These are phyloP conservation scores for Penicillium sp. DNA, from an alignment of 2,329 filamentous ascomycete species.

Conservation along the genomic window DNA sequence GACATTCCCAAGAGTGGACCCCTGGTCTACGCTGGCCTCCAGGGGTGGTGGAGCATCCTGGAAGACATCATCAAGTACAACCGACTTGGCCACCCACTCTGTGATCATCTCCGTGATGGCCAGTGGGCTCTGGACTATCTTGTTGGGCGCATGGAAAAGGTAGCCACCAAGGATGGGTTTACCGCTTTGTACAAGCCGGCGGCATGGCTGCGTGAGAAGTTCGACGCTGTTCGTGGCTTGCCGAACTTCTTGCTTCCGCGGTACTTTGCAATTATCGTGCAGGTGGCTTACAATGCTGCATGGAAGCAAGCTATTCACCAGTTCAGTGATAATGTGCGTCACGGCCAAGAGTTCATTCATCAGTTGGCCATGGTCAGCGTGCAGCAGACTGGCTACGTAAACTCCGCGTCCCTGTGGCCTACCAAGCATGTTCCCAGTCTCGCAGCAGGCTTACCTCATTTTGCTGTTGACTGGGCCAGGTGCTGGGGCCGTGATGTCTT, in stretches of 20 bases:
- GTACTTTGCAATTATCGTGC: constrained; percentile 86
- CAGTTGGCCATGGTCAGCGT: constrained; percentile 85
- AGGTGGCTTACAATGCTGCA: constrained; percentile 81
- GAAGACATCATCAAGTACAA: constrained; percentile 82
- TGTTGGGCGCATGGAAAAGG: constrained; percentile 68
- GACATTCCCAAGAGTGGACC: constrained; percentile 77
- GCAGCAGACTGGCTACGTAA: constrained; percentile 83
- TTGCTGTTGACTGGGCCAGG: constrained; percentile 86
- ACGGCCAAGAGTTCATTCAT: constrained; percentile 84
- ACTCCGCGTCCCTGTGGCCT: constrained; percentile 86
- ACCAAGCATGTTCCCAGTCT: constrained; percentile 77
- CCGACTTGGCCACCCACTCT: constrained; percentile 86
- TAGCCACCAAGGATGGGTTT: constrained; percentile 61
- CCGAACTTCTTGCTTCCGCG: constrained; percentile 86
- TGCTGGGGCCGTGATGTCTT: constrained; percentile 98
- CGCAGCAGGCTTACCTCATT: constrained; percentile 90
- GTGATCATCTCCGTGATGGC: constrained; percentile 84
- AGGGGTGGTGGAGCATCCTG: constrained; percentile 95
- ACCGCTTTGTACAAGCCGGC: constrained; percentile 61
- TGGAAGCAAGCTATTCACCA: constrained; percentile 72
- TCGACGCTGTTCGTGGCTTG: constrained; percentile 76
- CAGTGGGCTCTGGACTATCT: constrained; percentile 92
- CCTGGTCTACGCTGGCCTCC: constrained; percentile 90
- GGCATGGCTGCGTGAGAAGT: constrained; percentile 75
- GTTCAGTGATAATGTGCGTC: constrained; percentile 70